Evolutionary conservation across 805 yeast genomes (phyloP).

Genomic region (fission yeast (Schizosaccharomyces pombe)): DNA sequence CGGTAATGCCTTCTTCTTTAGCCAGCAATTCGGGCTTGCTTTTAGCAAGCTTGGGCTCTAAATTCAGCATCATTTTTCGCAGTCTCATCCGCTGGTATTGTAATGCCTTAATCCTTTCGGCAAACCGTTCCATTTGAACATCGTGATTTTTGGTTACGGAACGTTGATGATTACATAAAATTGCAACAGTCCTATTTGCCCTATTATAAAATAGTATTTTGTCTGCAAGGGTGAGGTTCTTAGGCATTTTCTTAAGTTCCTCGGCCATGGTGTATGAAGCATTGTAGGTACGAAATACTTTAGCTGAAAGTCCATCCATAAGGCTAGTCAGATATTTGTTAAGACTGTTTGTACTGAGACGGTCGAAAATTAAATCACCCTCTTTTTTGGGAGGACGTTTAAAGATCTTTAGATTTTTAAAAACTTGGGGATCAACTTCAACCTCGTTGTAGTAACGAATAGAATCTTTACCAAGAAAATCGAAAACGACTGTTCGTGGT

Average conservation of each 20-base stretch:
- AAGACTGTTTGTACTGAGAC: conserved; percentile 60
- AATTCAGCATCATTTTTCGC: conserved; percentile 42
- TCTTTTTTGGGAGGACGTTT: conserved; percentile 73
- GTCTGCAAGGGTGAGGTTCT: conserved; percentile 69
- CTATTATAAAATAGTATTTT: conserved; percentile 76
- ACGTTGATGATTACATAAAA: conserved; percentile 90
- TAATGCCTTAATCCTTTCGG: conserved; percentile 54
- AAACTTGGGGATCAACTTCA: conserved; percentile 75
- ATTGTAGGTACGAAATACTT: conserved; percentile 90
- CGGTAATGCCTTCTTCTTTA: conserved; percentile 41
- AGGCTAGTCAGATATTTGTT: conserved; percentile 73
- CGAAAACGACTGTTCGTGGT: conserved; percentile 68
- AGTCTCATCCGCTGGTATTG: conserved; percentile 60
- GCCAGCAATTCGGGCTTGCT: conserved; percentile 36
- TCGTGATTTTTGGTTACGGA: conserved; percentile 73
- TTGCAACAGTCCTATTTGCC: conserved; percentile 87
- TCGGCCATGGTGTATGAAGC: conserved; percentile 86
- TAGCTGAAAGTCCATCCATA: conserved; percentile 85
- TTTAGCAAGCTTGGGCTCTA: conserved; percentile 28
- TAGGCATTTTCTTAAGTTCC: conserved; percentile 72
- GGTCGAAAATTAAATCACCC: conserved; percentile 80
- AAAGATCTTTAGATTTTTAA: conserved; percentile 66
- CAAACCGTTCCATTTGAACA: conserved; percentile 52
- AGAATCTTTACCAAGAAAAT: conserved; percentile 87
- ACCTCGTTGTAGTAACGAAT: conserved; percentile 81